Base-by-base conservation (phyloP, 164 flowering plant species). In the Akebia trifoliata region DNA sequence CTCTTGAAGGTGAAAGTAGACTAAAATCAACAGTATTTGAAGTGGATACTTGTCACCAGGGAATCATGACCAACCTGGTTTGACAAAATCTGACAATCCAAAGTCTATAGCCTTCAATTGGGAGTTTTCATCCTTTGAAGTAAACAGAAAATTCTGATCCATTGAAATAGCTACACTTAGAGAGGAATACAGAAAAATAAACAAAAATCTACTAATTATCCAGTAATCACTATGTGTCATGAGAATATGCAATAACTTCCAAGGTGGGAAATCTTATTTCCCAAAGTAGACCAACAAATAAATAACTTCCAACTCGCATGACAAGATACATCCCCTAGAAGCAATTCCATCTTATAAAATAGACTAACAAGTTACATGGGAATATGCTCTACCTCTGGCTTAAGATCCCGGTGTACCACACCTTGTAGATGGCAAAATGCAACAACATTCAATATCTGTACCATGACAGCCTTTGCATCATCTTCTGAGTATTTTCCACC, bases 361-460 rank as follows among this genome's bases (percentile, higher is more conserved):
- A 47, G 52, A 31, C 6, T 35, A 45, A 38, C 46, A 43, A 37
- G n/a, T n/a, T n/a, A n/a, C n/a, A n/a, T n/a, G n/a, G n/a, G n/a
- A n/a, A n/a, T n/a, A n/a, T n/a, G n/a, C n/a, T n/a, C n/a, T n/a
- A 91, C 98, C 98, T 91, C 98, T 56, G 98, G 98, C 75, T 91
- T 91, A 52, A 91, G 86, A 80, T 91, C 98, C 38, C 98, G 80
- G 58, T 91, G 98, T 61, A 91, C 95, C 60, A 91, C 96, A 46
- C 97, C 97, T 49, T 91, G 97, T 53, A 91, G 92, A 79, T 88
- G 97, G 69, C 84, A 86, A 77, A 81, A 91, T 21, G 95, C 81
- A 48, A 86, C 91, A 46, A 86, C 83, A 50, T 76, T 82, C 53
- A 92, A 72, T 63, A 92, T 79, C 61, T 92, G 98, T 30, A 81